Conservation (phyloP, 2,329 filamentous ascomycete species). For the Epichloe aotearoae region DNA sequence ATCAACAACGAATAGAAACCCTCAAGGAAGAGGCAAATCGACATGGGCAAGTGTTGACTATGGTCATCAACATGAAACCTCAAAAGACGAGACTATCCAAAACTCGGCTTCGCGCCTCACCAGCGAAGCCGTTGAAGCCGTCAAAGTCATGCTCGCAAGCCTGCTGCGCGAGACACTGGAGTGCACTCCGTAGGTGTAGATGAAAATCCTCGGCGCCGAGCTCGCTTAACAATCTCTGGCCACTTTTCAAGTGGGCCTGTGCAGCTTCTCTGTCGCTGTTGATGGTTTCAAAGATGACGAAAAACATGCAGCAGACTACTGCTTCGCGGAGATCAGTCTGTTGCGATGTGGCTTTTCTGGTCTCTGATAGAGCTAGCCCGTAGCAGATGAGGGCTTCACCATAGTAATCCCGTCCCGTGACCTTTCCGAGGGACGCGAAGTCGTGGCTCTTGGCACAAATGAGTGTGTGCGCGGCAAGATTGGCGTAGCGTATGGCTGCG, state of each 20-base stretch:
- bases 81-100: slow-evolving; percentile 3
- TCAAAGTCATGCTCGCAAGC: slow-evolving; percentile 3
- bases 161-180: slow-evolving; percentile 12
- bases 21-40: background rate
- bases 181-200: slow-evolving; percentile 9
- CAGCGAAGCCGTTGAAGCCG: background rate
- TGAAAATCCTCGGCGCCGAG: slow-evolving; percentile 10
- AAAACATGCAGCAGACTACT: slow-evolving; percentile 23
- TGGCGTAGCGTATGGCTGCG: slow-evolving; percentile 22
- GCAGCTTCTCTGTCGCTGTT: slow-evolving; percentile 23
- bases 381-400: slow-evolving; percentile 20
- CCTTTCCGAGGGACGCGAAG: slow-evolving; percentile 2
- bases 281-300: slow-evolving; percentile 24
- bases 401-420: slow-evolving; percentile 14
- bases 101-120: background rate
- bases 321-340: slow-evolving; percentile 14
- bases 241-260: slow-evolving; percentile 22
- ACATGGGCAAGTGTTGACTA: background rate
- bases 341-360: slow-evolving; percentile 10
- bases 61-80: background rate
- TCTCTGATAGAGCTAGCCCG: slow-evolving; percentile 18
- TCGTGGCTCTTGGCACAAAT: slow-evolving; percentile 14
- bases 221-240: slow-evolving; percentile 23
- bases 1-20: background rate
- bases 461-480: slow-evolving; percentile 23